Percentiles rank a stretch among this genome's conserved stretches.
Conservation (phyloP, 2,329 filamentous ascomycete species). For the Gaeumannomyces sp. region DNA sequence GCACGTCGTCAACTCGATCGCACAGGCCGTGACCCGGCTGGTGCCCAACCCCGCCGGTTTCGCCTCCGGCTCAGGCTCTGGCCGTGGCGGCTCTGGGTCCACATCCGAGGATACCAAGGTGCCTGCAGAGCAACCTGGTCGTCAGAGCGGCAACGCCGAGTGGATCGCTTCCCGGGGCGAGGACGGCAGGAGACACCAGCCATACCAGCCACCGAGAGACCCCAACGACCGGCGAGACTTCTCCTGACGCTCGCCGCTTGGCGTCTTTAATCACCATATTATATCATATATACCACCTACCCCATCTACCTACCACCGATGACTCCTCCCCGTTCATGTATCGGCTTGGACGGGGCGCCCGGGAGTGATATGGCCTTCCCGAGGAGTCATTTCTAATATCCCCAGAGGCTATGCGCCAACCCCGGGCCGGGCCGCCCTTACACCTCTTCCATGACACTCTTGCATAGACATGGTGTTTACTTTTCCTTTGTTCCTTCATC, state of each 20-base stretch:
- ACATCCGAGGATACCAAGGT: conserved; percentile 51
- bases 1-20: conserved; percentile 68
- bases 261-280: background rate
- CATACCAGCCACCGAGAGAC: conserved; percentile 14
- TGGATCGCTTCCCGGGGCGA: conserved; percentile 31
- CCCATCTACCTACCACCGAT: background rate
- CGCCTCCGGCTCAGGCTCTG: conserved; percentile 18
- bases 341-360: background rate
- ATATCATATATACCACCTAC: background rate
- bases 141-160: conserved; percentile 30
- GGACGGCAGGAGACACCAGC: conserved; percentile 22
- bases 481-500: background rate
- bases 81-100: conserved; percentile 20
- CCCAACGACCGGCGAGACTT: conserved; percentile 15
- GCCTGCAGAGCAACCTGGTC: conserved; percentile 51
- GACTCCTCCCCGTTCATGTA: background rate
- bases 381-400: background rate
- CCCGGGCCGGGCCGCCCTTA: background rate
- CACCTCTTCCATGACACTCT: background rate
- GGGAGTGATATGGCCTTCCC: background rate
- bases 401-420: background rate
- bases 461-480: conserved; percentile 11
- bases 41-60: conserved; percentile 38
- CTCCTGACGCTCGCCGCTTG: conserved; percentile 11
- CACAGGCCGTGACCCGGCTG: conserved; percentile 64